Base-by-base conservation (phyloP, 2,329 filamentous ascomycete species). In the Grosmannia huntii region DNA sequence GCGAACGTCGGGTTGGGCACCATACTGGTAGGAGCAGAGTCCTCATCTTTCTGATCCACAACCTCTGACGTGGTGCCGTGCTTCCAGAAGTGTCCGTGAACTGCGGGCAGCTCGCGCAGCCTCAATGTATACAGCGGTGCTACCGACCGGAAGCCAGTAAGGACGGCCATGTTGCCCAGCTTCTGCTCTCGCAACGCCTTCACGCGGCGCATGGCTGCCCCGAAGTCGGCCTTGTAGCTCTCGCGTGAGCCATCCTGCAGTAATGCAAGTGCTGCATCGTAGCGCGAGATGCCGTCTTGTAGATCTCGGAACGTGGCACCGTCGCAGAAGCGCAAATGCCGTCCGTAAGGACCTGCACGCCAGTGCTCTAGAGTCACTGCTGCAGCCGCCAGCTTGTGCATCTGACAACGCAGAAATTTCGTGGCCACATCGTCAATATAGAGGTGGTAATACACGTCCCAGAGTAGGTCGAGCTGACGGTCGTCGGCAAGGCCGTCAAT, bases 361-460 rank as follows among this genome's bases (percentile, higher is more conserved):
- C 81, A 84, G 1, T 65, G 59, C 1, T 72, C 60, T 1, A 75
- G 62, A 0, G 72, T 73, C 5, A 60, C 56, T 0, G 76, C 73
- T 1, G 73, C 54, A 0, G 59, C 61, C 2, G 72, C 46, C 19
- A 85, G 68, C 62, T 76, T 76, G 23, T 69, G 64, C 0, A 73
- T 68, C 57, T 83, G 79, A 1, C 59, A 25, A 1, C 66, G 57
- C 3, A 84, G 65, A 3, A 73, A 25, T 1, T 64, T 28, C 0
- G 73, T 62, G 3, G 74, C 69, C 3, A 66, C 51, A 0, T 69
- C 61, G 53, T 74, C 71, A 5, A 85, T 60, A 44, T 72, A 73
- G 4, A 79, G 63, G 62, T 83, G 72, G 65, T 82, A 82, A 67
- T 80, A 85, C 41, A 80, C 68, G 59, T 78, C 73, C 80, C 80